A percentile compares a stretch with the other conserved stretches of the same genome.
These are phyloP conservation scores for Hanseniaspora sp. DNA, from an alignment of 1,139 yeast genomes.

Conservation along the genomic window DNA sequence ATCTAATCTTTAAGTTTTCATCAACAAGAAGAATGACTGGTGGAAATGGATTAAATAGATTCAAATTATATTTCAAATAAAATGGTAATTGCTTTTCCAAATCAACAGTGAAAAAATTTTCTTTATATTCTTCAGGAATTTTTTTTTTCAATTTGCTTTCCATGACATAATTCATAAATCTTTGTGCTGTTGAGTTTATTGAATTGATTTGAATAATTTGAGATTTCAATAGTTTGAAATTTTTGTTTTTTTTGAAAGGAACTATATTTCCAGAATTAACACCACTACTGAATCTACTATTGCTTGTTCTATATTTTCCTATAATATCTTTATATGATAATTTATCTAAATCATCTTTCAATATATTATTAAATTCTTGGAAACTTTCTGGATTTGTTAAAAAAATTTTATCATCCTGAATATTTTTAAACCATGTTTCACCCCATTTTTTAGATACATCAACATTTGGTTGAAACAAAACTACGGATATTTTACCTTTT, in stretches of 20 bases:
- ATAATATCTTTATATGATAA: not conserved
- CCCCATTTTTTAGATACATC: conserved; percentile 28
- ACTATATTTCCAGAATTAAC: not conserved
- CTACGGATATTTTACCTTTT: conserved; percentile 27
- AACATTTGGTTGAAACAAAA: conserved; percentile 18
- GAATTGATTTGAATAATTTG: conserved; percentile 21
- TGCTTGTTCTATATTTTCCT: not conserved
- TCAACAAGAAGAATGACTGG: conserved; percentile 81
- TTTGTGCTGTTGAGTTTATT: conserved; percentile 5
- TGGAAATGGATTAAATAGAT: conserved; percentile 64
- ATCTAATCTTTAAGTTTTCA: conserved; percentile 59
- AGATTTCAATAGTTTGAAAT: conserved; percentile 21
- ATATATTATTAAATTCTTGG: not conserved
- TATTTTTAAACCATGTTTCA: conserved; percentile 55
- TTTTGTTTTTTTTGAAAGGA: not conserved
- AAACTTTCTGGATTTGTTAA: conserved; percentile 10
- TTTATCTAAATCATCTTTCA: not conserved
- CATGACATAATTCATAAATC: conserved; percentile 28
- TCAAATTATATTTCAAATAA: conserved; percentile 47
- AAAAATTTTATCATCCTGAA: conserved; percentile 30
- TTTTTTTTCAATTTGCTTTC: conserved; percentile 36
- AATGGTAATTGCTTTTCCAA: conserved; percentile 46
- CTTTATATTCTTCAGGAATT: conserved; percentile 43
- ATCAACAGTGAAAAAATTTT: conserved; percentile 53
- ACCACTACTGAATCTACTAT: not conserved